Conservation (phyloP, 2,329 filamentous ascomycete species). For the Capronia epimyces region DNA sequence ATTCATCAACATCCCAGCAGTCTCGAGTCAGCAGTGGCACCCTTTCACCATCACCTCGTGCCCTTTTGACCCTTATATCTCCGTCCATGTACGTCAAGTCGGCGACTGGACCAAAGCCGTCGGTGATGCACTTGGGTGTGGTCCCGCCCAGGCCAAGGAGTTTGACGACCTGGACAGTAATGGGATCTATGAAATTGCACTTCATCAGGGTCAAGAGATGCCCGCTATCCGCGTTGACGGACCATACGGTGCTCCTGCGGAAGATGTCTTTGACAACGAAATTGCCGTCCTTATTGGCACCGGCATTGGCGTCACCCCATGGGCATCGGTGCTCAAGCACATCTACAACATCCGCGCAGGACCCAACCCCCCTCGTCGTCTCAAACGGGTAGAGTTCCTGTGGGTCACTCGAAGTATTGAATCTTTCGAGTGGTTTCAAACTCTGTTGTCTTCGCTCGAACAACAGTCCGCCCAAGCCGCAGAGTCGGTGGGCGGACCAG, state of each 20-base stretch:
- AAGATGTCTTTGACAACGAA: conserved; percentile 95
- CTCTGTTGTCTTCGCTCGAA: conserved; percentile 83
- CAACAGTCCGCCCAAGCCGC: conserved; percentile 70
- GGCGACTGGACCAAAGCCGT: conserved; percentile 92
- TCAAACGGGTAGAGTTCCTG: conserved; percentile 95
- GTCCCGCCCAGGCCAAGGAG: conserved; percentile 76
- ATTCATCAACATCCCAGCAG: conserved; percentile 85
- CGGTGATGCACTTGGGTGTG: conserved; percentile 92
- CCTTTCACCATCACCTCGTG: conserved; percentile 99
- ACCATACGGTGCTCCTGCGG: conserved; percentile 91
- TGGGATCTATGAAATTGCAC: conserved; percentile 96
- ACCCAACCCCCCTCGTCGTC: conserved; percentile 80
- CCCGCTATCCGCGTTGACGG: conserved; percentile 84
- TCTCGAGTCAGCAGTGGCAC: conserved; percentile 92
- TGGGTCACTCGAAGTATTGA: conserved; percentile 96
- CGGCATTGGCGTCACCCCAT: conserved; percentile 80
- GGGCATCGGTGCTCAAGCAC: conserved; percentile 86
- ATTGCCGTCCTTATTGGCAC: conserved; percentile 72
- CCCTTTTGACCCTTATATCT: conserved; percentile 90
- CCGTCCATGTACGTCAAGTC: conserved; percentile 89
- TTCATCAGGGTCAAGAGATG: conserved; percentile 91
- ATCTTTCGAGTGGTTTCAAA: conserved; percentile 99
- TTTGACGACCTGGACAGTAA: conserved; percentile 86
- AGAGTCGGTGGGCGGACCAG: conserved; percentile 49
- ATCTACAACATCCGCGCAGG: conserved; percentile 94